Base-by-base conservation (phyloP, 768 basidiomycete species). In the Podaxis sp. region DNA sequence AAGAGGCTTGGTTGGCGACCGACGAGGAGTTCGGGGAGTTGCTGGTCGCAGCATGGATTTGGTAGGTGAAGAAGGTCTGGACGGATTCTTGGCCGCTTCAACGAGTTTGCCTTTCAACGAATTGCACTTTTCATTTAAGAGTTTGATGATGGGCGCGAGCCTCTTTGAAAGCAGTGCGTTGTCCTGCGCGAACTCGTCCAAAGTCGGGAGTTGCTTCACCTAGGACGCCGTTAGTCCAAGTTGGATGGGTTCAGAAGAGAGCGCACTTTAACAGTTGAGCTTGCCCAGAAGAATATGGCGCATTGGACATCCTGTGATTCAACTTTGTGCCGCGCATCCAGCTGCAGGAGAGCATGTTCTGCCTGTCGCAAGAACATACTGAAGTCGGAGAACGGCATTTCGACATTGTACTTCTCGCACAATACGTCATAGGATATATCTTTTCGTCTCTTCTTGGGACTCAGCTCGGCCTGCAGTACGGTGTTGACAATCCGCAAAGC, bases 111-210 rank as follows among this genome's bases (percentile, higher is more conserved):
- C 38, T 43, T 59, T 64, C 22, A 66, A 47, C 19, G 60, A 52
- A 5, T 29, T 59, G 57, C 66, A 66, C 53, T 63, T 64, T 17
- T 61, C 61, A 37, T 56, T 58, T 12, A 66, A 61, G n/a, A 57
- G 24, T 15, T 61, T 54, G 33, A 64, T 47, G n/a, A 64, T 52
- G 5, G 61, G 36, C 0, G 46, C 38, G n/a, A 66, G 55, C 3
- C 52, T 41, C 41, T 63, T 66, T 27, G 57, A 55, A 5, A 61
- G 57, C 9, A 66, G 11, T 7, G 51, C 22, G 27, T 65, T 65
- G 29, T 64, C 63, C 13, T 64, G 57, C 1, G 61, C 57, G 38
- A 66, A 67, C 15, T 65, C 47, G n/a, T 59, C 60, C 19, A 61
- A 13, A 13, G 60, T 55, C 3, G 60, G 60, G 1, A 61, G 40